Base-by-base conservation (phyloP, 2,329 filamentous ascomycete genomes). In the Penicillium corylophilum region DNA sequence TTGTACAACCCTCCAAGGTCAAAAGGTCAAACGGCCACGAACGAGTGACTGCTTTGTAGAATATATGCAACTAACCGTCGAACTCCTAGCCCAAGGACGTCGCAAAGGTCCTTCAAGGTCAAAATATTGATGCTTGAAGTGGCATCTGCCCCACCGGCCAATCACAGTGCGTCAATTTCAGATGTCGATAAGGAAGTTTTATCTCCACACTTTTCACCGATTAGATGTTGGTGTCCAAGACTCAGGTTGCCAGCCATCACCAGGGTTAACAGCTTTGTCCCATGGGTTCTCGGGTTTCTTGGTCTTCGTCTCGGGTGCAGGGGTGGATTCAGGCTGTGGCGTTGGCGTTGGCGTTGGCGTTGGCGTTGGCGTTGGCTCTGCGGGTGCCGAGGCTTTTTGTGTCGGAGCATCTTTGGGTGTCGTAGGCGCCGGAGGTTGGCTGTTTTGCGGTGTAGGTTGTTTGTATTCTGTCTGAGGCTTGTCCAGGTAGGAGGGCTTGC, bases 231-330 rank as follows among this genome's bases (percentile, higher is more conserved):
- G 83, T 5, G 68, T 73, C 86, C 86, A 89, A 3, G 82, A 73
- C 43, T 81, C 66, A 0, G 87, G 87, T 68, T 88, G 83, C 84
- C 85, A 89, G n/a, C 72, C 76, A 65, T 88, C 84, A 48, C 84
- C 77, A 0, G 84, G 82, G 0, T 77, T 53, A 2, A 50, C 78
- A n/a, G 78, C 75, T 56, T 75, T 77, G 26, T 79, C 80, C 84
- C 85, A 88, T 2, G 85, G 84, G 64, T 86, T 64, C 22, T 66
- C 62, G 49, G 63, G 59, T 38, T 59, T 59, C 48, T 36, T 44
- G 44, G 42, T 53, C 39, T 52, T 51, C 45, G 46, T 46, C 33
- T 53, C 49, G 9, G 26, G 26, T 42, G 54, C 22, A 9, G 55
- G 22, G 9, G 47, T 23, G 28, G 60, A 35, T 15, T 54, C 18